phyloP scores from a whole-genome alignment of 2,329 filamentous ascomycete genomes.

The Cordyceps tenuipes region DNA sequence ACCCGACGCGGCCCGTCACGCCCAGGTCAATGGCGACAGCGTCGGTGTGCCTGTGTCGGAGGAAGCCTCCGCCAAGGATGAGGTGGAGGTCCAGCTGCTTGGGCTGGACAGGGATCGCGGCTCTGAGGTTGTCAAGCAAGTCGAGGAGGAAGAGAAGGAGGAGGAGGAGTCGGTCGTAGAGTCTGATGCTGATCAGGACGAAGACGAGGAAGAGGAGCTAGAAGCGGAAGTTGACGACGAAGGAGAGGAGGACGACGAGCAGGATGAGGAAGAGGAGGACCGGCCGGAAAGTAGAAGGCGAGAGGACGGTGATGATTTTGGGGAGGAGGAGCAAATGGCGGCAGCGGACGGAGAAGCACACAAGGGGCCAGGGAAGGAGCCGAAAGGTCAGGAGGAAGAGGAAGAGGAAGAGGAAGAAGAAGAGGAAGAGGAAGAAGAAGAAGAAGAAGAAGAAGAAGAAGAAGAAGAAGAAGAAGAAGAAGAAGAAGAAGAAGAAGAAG shows the following conservation, averaged over 20 bases:
- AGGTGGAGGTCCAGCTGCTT: conserved; percentile 24
- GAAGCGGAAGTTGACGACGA: conserved; percentile 14
- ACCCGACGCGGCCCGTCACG: conserved; percentile 21
- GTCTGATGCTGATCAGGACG: neutral
- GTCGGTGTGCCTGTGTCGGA: conserved; percentile 16
- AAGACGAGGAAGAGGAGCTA: conserved; percentile 3
- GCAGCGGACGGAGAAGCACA: neutral
- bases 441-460: neutral
- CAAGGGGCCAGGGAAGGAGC: neutral
- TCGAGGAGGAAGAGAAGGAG: conserved; percentile 13
- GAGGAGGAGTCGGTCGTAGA: conserved; percentile 8
- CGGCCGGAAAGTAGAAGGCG: neutral
- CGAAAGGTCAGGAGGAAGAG: neutral
- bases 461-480: neutral
- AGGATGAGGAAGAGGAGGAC: neutral
- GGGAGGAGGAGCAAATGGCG: neutral
- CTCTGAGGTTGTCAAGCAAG: conserved; percentile 14
- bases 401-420: neutral
- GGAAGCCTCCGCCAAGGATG: conserved; percentile 24
- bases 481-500: conserved; percentile 4
- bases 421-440: neutral
- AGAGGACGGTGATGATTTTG: neutral
- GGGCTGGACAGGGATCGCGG: conserved; percentile 16
- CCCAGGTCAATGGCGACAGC: conserved; percentile 10
- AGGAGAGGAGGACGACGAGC: conserved; percentile 16